phyloP scores from a whole-genome alignment of 345 rosid species.

The Lagerstroemia speciosa region DNA sequence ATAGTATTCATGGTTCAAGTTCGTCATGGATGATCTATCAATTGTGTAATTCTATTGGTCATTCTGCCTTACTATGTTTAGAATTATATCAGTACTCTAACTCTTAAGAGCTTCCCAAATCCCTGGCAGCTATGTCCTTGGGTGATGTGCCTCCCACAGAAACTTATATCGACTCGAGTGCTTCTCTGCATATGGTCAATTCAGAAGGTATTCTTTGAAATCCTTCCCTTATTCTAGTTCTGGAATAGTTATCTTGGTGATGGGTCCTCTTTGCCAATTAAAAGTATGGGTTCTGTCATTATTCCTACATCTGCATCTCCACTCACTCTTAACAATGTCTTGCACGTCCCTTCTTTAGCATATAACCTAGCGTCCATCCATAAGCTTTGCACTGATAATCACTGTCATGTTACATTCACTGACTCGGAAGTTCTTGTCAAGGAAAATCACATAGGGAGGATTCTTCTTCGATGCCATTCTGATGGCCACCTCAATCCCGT shows the following conservation, averaged over 20 bases:
- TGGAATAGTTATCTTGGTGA: background rate
- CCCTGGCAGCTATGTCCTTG: no score
- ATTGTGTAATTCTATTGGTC: background rate
- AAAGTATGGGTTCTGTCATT: background rate
- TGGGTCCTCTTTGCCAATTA: background rate
- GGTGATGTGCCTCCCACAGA: no score
- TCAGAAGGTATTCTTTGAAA: no score
- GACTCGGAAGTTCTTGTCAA: background rate
- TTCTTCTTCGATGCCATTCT: background rate
- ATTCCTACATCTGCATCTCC: background rate
- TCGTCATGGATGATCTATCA: background rate
- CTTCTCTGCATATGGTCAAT: no score
- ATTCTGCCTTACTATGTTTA: background rate
- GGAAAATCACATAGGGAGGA: background rate
- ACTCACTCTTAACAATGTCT: background rate
- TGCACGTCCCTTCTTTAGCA: background rate
- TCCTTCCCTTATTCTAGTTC: no score
- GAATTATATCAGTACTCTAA: background rate
- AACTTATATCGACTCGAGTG: no score
- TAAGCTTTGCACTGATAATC: background rate
- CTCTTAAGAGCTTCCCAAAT: no score
- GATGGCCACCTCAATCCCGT: no score
- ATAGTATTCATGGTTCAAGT: background rate
- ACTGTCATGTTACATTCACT: background rate
- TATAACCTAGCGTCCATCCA: background rate